Conservation (phyloP, 1,284 basidiomycete species). For the Mrakiaceae sp. region DNA sequence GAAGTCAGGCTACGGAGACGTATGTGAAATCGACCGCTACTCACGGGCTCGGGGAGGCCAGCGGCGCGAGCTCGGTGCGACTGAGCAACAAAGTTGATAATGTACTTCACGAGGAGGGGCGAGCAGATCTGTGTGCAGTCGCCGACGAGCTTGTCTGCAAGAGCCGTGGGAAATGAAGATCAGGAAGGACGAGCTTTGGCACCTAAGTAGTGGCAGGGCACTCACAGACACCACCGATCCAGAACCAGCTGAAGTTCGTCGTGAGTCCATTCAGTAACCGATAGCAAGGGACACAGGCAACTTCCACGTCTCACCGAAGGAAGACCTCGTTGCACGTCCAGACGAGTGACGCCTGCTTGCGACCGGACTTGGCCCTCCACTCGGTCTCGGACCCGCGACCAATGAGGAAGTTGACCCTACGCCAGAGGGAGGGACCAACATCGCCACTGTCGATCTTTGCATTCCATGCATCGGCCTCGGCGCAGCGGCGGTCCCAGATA, state of each 20-base stretch:
- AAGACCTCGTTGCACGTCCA: constrained; percentile 10
- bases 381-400: constrained; percentile 48
- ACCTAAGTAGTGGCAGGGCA: constrained; percentile 16
- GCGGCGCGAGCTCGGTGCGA: constrained; percentile 47
- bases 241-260: constrained; percentile 48
- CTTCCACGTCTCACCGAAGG: no score
- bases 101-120: constrained; percentile 64
- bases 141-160: constrained; percentile 34
- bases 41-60: constrained; percentile 17
- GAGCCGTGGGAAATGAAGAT: not conserved
- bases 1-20: not conserved
- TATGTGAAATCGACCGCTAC: not conserved
- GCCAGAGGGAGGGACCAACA: constrained; percentile 44
- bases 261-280: no score
- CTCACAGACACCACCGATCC: constrained; percentile 66
- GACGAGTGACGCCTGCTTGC: constrained; percentile 40
- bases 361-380: constrained; percentile 56
- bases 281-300: no score
- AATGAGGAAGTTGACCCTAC: constrained; percentile 50
- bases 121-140: constrained; percentile 63
- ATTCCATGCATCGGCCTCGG: constrained; percentile 59
- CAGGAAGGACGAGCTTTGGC: not conserved
- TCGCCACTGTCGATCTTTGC: constrained; percentile 50
- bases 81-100: constrained; percentile 61
- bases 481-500: constrained; percentile 53